A percentile compares a stretch with the other conserved stretches of the same genome.
phyloP scores from a whole-genome alignment of 495 filamentous ascomycete species.

The Aspergillus coremiiformis region DNA sequence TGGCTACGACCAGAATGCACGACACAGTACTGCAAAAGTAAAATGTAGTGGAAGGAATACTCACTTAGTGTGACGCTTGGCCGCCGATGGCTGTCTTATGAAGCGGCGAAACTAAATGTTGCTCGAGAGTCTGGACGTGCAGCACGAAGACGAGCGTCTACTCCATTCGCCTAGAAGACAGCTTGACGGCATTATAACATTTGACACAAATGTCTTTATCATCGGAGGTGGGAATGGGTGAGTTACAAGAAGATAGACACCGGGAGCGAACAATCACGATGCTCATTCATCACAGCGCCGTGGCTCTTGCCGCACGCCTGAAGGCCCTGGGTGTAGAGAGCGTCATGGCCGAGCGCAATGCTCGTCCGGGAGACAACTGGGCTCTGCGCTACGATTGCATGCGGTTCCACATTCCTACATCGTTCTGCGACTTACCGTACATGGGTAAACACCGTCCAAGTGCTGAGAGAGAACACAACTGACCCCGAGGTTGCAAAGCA shows the following conservation, averaged over 20 bases:
- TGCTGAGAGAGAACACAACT: not conserved
- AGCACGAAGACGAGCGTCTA: slow-evolving; percentile 11
- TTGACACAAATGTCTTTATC: slow-evolving; percentile 20
- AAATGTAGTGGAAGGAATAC: too few species aligned
- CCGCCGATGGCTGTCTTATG: too few species aligned
- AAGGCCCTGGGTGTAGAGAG: slow-evolving; percentile 27
- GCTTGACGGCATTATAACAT: not conserved
- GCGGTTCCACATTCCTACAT: slow-evolving; percentile 28
- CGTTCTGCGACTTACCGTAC: slow-evolving; percentile 14
- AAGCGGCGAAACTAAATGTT: too few species aligned
- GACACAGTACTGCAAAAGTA: too few species aligned
- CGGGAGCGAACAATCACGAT: not conserved
- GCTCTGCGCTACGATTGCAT: slow-evolving; percentile 28
- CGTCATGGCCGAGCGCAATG: slow-evolving; percentile 27
- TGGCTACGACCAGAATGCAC: too few species aligned
- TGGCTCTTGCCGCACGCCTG: slow-evolving; percentile 27
- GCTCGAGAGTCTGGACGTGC: slow-evolving; percentile 12
- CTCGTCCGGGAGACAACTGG: slow-evolving; percentile 32
- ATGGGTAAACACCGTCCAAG: slow-evolving; percentile 6
- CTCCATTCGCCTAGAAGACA: not conserved
- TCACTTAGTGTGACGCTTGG: too few species aligned
- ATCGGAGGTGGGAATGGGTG: slow-evolving; percentile 23
- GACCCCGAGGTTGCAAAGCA: not conserved
- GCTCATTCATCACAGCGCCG: slow-evolving; percentile 2
- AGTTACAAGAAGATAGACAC: not conserved